Evolutionary conservation across 192 early-diverging fungal genomes (phyloP), one percentile per base, ranked within the genome.

Genomic region (Gryganskiella cystojenkinii): DNA sequence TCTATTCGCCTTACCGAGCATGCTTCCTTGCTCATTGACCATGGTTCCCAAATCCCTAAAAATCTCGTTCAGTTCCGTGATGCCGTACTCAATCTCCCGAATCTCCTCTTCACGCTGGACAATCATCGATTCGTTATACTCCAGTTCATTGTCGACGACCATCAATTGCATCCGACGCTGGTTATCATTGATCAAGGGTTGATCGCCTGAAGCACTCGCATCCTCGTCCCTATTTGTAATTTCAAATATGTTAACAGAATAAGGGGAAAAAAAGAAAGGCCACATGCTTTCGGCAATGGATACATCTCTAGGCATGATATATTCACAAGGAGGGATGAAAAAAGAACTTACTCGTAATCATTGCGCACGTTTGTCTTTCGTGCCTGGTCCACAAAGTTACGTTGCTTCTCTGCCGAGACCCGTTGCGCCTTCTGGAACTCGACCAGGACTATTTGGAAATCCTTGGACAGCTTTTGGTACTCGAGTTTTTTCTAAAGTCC

Each of bases 1-100:
- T n/a, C n/a, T n/a, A n/a, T n/a, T n/a, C n/a, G n/a, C 75, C 85
- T 60, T 85, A 95, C 94, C 89, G 11, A 99, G 82, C 67, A 95
- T 88, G 61, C 90, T 92, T 67, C 95, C 93, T 87, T 99, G 98
- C 76, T 99, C 97, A 28, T 95, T 93, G n/a, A 99, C 97, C 64
- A 99, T 87, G 4, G 95, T 96, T 0, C 95, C 95, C 46, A 99
- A 73, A 83, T 98, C 96, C 60, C 96, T 82, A 79, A 99, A 99
- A 63, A 99, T 95, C 79, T 98, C 96, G 80, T 98, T 99, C 20
- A 99, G 84, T 71, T 98, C 95, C 5, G 87, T 89, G 51, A 98
- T 98, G 24, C 94, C 95, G 60, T 91, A 88, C 73, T 98, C 97
- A 71, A 99, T 96, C 49, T 93, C 93, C 52, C 87, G 86, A 24